A percentile compares a stretch with the other conserved stretches of the same genome.
Evolutionary conservation across 495 filamentous ascomycete species (phyloP).

Genomic region (Letharia lupina): DNA sequence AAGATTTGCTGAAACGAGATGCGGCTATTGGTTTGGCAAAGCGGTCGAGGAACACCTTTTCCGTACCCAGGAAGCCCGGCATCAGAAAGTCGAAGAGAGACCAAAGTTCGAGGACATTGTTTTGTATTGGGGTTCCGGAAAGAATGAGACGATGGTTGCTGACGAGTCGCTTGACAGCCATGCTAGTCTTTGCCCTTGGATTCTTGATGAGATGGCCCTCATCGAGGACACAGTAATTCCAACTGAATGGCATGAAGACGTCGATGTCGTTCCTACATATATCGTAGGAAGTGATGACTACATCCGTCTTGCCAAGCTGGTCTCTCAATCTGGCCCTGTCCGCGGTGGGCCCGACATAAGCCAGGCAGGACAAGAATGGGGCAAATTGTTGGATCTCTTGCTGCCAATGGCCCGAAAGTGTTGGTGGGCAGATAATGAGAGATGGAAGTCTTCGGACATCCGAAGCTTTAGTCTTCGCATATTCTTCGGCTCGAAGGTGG

Average conservation of each 20-base stretch:
- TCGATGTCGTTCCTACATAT: conserved; percentile 92
- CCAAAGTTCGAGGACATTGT: conserved; percentile 97
- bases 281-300: conserved; percentile 96
- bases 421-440: conserved; percentile 91
- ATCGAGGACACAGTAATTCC: conserved; percentile 96
- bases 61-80: conserved; percentile 96
- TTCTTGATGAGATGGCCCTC: conserved; percentile 99
- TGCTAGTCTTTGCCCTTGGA: conserved; percentile 82
- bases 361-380: conserved; percentile 79
- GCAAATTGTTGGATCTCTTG: conserved; percentile 93
- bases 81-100: conserved; percentile 98
- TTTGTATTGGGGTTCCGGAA: conserved; percentile 95
- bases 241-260: conserved; percentile 68
- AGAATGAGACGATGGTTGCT: conserved; percentile 95
- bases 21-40: conserved; percentile 97
- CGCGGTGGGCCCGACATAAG: conserved; percentile 80
- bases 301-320: conserved; percentile 64
- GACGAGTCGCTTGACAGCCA: conserved; percentile 76
- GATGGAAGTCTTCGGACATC: conserved; percentile 79
- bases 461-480: conserved; percentile 60
- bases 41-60: conserved; percentile 94
- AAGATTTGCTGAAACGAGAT: conserved; percentile 89
- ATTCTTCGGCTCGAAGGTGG: conserved; percentile 85
- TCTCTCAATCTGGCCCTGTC: conserved; percentile 63
- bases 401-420: conserved; percentile 97